A percentile compares a stretch with the other conserved stretches of the same genome.
phyloP scores from a whole-genome alignment of 2,329 filamentous ascomycete species.

The Monosporascus ibericus region DNA sequence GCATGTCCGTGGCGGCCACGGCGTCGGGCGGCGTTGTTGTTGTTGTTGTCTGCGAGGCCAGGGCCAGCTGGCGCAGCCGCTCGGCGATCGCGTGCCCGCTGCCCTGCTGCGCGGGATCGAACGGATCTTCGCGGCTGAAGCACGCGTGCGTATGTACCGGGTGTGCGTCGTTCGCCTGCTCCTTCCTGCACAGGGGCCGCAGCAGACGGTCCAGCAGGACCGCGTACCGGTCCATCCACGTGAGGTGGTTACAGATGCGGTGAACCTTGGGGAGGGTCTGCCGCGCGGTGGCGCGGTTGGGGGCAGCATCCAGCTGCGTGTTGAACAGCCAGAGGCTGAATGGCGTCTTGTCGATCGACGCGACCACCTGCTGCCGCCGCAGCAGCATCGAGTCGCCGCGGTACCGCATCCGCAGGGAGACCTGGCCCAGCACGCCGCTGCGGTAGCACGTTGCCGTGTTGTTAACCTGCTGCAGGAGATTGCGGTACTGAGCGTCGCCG shows the following conservation, averaged over 20 bases:
- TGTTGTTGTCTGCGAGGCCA: background rate
- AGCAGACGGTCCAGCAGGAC: slow-evolving; percentile 5
- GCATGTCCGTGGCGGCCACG: slow-evolving; percentile 7
- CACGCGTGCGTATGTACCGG: slow-evolving; percentile 7
- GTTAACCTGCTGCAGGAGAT: slow-evolving; percentile 18
- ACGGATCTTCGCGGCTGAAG: slow-evolving; percentile 5
- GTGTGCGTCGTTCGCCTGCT: background rate
- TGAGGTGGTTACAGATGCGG: slow-evolving; percentile 13
- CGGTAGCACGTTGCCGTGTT: slow-evolving; percentile 15
- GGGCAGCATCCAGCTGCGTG: slow-evolving; percentile 7
- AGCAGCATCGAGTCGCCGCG: slow-evolving; percentile 12
- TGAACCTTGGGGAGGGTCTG: slow-evolving; percentile 7
- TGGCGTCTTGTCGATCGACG: slow-evolving; percentile 16
- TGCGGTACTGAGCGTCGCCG: slow-evolving; percentile 10
- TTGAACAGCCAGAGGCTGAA: slow-evolving; percentile 13
- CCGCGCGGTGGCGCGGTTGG: background rate
- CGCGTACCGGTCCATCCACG: slow-evolving; percentile 9
- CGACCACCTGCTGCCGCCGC: slow-evolving; percentile 15
- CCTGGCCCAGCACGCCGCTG: slow-evolving; percentile 13
- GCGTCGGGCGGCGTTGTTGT: background rate
- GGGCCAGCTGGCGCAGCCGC: slow-evolving; percentile 8
- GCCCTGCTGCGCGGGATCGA: slow-evolving; percentile 12
- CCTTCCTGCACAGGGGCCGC: slow-evolving; percentile 4
- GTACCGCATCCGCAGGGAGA: slow-evolving; percentile 14
- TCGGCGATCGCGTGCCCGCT: slow-evolving; percentile 14